Conservation (phyloP, 352 stramenopile genomes). For the Phytophthora tentaculata region DNA sequence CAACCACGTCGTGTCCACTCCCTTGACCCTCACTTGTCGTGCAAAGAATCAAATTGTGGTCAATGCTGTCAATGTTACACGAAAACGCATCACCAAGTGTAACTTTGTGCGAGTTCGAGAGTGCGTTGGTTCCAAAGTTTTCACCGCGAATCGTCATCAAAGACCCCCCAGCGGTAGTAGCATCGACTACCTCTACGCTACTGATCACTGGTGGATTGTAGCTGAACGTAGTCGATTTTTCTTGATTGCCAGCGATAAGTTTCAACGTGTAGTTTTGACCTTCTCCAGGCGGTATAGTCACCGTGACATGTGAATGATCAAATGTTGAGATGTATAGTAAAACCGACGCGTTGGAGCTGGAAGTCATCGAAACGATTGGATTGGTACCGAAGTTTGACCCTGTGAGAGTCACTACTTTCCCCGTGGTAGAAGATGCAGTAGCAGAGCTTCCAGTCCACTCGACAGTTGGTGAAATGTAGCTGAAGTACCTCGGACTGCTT, state of each 20-base stretch:
- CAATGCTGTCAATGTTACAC: slow-evolving; percentile 44
- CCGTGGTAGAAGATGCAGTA: slow-evolving; percentile 39
- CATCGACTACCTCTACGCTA: slow-evolving; percentile 38
- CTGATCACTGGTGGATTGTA: slow-evolving; percentile 61
- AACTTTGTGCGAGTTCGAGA: slow-evolving; percentile 48
- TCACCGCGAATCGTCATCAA: slow-evolving; percentile 48
- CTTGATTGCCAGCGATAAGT: slow-evolving; percentile 54
- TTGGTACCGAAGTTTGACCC: slow-evolving; percentile 53
- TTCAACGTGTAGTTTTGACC: slow-evolving; percentile 43
- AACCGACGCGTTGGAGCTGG: not conserved
- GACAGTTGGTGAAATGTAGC: slow-evolving; percentile 55
- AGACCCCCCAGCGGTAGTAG: slow-evolving; percentile 50
- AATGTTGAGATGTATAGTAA: slow-evolving; percentile 30
- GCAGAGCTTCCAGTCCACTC: slow-evolving; percentile 47
- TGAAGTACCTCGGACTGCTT: slow-evolving; percentile 55
- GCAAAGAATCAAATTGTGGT: slow-evolving; percentile 47
- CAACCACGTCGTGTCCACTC: slow-evolving; percentile 37
- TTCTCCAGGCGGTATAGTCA: slow-evolving; percentile 60
- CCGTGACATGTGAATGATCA: slow-evolving; percentile 43
- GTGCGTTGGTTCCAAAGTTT: slow-evolving; percentile 58
- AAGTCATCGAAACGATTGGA: slow-evolving; percentile 37
- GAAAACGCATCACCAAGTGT: slow-evolving; percentile 34
- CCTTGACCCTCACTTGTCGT: slow-evolving; percentile 51
- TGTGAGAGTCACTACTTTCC: slow-evolving; percentile 48
- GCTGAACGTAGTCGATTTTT: slow-evolving; percentile 40